Evolutionary conservation across 2,329 filamentous ascomycete genomes (phyloP), one percentile per base, ranked within the genome.

Genomic region (Fusarium ramigenum): DNA sequence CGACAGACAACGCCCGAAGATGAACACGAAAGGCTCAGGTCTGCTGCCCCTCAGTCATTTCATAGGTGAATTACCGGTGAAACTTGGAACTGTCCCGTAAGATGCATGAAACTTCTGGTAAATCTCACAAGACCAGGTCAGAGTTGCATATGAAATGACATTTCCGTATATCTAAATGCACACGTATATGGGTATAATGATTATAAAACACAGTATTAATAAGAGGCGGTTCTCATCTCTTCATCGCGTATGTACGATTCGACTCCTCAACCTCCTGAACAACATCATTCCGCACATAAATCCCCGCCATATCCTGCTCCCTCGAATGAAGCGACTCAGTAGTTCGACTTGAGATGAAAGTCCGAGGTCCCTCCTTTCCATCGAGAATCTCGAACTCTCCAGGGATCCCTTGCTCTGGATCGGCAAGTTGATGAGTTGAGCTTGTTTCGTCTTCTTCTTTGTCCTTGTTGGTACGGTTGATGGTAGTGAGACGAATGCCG

Each of bases 381-480:
- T 72, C 63, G 2, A 60, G 8, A 2, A 64, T 52, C 40, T 77
- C 70, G 16, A 74, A 75, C 4, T 77, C 70, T 10, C 59, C 59
- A 25, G 60, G 54, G 0, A 74, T 19, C 5, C 72, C 67, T 23
- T 66, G 63, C 9, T 77, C 75, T 0, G 63, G 63, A 3, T 75
- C 75, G 3, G 75, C 75, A 4, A 77, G 60, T 23, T 77, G 73
- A 39, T 75, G 73, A 4, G 70, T 74, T 11, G 75, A 77, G n/a
- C 75, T 77, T 32, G 71, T 67, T 4, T 77, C 75, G 36, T 77
- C 75, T 19, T 23, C 30, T 7, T 77, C 72, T 7, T 72, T 74
- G 16, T 75, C 75, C 25, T 66, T 77, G 56, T 63, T 72, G 12
- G 74, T 75, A 7, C 73, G 57, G 30, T 57, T 70, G n/a, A 77